Conservation (phyloP, 2,329 filamentous ascomycete genomes). For the Parastagonospora avenae region DNA sequence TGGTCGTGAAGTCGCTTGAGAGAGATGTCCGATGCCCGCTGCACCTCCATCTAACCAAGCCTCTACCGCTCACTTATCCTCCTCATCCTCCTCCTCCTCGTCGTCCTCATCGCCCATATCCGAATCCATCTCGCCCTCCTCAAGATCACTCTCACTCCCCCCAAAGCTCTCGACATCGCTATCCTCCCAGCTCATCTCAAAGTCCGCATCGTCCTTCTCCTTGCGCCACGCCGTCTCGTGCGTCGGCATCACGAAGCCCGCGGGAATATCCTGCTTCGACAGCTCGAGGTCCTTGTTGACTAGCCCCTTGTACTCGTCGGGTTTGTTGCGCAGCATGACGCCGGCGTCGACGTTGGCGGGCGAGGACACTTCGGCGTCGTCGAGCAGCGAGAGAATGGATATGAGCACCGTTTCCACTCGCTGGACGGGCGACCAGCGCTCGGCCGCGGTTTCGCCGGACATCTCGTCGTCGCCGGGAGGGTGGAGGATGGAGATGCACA, state of each 20-base stretch:
- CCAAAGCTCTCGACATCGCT: slow-evolving; percentile 72
- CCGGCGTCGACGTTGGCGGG: slow-evolving; percentile 94
- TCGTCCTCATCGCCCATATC: slow-evolving; percentile 62
- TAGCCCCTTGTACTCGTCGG: slow-evolving; percentile 69
- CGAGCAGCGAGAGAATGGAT: slow-evolving; percentile 87
- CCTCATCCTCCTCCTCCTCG: slow-evolving; percentile 37
- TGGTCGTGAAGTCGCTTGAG: no score
- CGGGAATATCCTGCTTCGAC: slow-evolving; percentile 80
- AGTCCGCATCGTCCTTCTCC: slow-evolving; percentile 67
- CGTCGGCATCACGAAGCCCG: slow-evolving; percentile 81
- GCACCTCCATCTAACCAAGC: background rate
- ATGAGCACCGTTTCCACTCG: slow-evolving; percentile 94
- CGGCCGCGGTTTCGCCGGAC: slow-evolving; percentile 86
- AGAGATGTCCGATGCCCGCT: no score
- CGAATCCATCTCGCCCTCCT: slow-evolving; percentile 62
- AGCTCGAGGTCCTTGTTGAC: slow-evolving; percentile 72
- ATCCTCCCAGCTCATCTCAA: slow-evolving; percentile 53
- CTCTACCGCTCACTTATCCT: slow-evolving; percentile 28
- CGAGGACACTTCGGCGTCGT: slow-evolving; percentile 91
- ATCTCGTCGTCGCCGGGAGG: slow-evolving; percentile 88
- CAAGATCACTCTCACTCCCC: slow-evolving; percentile 59
- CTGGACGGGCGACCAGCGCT: slow-evolving; percentile 93
- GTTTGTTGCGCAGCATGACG: slow-evolving; percentile 79
- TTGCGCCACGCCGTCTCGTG: slow-evolving; percentile 66
- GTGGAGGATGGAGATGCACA: slow-evolving; percentile 97